Conservation (phyloP, 306 rosid genomes). For the Trifolium repens region DNA sequence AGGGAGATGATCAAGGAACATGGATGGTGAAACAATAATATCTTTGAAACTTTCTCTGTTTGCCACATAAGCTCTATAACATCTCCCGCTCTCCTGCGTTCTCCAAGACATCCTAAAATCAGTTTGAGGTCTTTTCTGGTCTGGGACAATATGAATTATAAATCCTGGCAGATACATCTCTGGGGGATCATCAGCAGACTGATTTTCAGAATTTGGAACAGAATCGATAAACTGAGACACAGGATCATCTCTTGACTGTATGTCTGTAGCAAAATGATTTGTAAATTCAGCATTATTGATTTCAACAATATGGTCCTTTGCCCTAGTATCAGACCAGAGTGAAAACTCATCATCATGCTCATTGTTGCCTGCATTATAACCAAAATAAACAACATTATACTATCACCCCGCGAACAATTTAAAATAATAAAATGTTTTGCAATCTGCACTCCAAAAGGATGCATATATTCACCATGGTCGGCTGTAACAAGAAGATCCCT, state of each 20-base stretch:
- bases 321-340: conserved; percentile 48
- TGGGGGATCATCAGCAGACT: conserved; percentile 56
- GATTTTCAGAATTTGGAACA: conserved; percentile 59
- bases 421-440: conserved; percentile 25
- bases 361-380: conserved; percentile 50
- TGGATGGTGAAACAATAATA: conserved; percentile 79
- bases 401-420: conserved; percentile 20
- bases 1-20: conserved; percentile 99
- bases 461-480: conserved; percentile 10
- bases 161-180: conserved; percentile 90
- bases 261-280: conserved; percentile 52
- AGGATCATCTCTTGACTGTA: conserved; percentile 46
- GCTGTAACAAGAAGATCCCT: conserved; percentile 26
- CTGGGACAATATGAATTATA: conserved; percentile 70
- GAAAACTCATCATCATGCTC: conserved; percentile 49
- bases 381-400: conserved; percentile 1
- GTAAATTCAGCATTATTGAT: conserved; percentile 45
- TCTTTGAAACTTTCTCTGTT: conserved; percentile 78
- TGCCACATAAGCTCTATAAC: conserved; percentile 73
- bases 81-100: conserved; percentile 42
- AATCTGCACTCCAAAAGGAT: conserved; percentile 34
- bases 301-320: conserved; percentile 42
- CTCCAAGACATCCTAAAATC: conserved; percentile 47
- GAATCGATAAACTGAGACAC: conserved; percentile 67
- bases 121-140: conserved; percentile 44